A percentile compares a stretch with the other conserved stretches of the same genome.
Evolutionary conservation across 331 rosid species (phyloP).

Genomic region (Acacia concinna): DNA sequence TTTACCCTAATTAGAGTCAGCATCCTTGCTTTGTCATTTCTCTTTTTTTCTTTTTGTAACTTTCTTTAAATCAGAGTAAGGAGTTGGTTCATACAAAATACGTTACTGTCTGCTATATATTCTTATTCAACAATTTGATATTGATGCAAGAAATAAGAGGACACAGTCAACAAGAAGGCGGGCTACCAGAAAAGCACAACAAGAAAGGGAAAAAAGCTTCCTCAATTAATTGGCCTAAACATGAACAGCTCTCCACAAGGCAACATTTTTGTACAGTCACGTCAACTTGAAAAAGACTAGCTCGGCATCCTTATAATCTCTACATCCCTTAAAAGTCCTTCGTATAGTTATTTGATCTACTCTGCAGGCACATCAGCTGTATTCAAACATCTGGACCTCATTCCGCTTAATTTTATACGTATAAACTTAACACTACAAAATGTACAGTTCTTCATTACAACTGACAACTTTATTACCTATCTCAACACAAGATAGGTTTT

Average conservation of each 20-base stretch:
- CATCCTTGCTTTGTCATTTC: background rate
- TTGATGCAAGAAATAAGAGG: background rate
- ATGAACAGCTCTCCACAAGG: slow-evolving; percentile 77
- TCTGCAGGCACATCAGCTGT: slow-evolving; percentile 55
- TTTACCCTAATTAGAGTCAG: background rate
- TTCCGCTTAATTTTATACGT: slow-evolving; percentile 64
- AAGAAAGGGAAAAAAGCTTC: slow-evolving; percentile 49
- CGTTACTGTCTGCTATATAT: background rate
- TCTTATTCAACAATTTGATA: background rate
- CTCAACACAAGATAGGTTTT: slow-evolving; percentile 39
- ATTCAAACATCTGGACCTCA: slow-evolving; percentile 56
- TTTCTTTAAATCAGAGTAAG: background rate
- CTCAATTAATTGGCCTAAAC: slow-evolving; percentile 69
- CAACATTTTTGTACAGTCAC: slow-evolving; percentile 95
- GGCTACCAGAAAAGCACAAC: background rate
- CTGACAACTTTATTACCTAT: slow-evolving; percentile 50
- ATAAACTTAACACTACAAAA: slow-evolving; percentile 81
- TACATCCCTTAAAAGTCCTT: slow-evolving; percentile 63
- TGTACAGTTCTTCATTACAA: slow-evolving; percentile 85
- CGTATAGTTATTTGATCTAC: slow-evolving; percentile 61
- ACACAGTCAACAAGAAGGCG: slow-evolving; percentile 39
- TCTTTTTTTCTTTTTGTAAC: background rate
- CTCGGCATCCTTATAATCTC: slow-evolving; percentile 66
- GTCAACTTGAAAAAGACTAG: slow-evolving; percentile 52
- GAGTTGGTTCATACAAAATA: no score